Evolutionary conservation across 1,284 basidiomycete genomes (phyloP), one percentile per base, ranked within the genome.

Genomic region (Fomes fomentarius): DNA sequence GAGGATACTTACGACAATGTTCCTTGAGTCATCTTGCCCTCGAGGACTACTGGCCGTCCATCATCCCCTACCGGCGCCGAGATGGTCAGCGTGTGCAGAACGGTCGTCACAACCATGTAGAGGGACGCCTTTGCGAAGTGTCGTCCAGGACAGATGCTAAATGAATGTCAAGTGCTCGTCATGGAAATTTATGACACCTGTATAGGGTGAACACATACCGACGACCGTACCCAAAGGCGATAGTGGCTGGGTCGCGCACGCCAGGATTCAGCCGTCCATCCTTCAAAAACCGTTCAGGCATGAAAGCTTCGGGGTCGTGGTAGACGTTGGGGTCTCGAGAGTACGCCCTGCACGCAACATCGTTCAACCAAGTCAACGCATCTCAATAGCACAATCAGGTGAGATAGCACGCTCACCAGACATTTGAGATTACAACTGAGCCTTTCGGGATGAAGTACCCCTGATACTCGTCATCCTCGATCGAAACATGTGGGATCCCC

Each of bases 141-240:
- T 7, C 50, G 37, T 12, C 53, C 59, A 10, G 59, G 56, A n/a
- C 59, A 61, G 21, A 47, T 37, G n/a, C 59, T 57, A 30, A 30
- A 24, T n/a, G n/a, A 19, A 22, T n/a, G 38, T 21, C 21, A 17
- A n/a, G 22, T 21, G 19, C n/a, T 8, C 19, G 11, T 19, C 17
- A 38, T 15, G 39, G 22, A 14, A 14, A 30, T 4, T 21, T 24
- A 40, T 12, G n/a, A 9, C n/a, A 14, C 7, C 7, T 17, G 15
- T 6, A 7, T 6, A 7, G n/a, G 17, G 17, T 43, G 3, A 31
- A 12, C 26, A n/a, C 22, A 28, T 11, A 57, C 58, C 60, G 49
- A 26, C 62, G 28, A 12, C 58, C 58, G 25, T 56, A 58, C 2
- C 63, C 64, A 45, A 77, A 66, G 2, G 45, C 54, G 19, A 50